Evolutionary conservation across 495 filamentous ascomycete genomes (phyloP).

Genomic region (Lentithecium fluviatile): DNA sequence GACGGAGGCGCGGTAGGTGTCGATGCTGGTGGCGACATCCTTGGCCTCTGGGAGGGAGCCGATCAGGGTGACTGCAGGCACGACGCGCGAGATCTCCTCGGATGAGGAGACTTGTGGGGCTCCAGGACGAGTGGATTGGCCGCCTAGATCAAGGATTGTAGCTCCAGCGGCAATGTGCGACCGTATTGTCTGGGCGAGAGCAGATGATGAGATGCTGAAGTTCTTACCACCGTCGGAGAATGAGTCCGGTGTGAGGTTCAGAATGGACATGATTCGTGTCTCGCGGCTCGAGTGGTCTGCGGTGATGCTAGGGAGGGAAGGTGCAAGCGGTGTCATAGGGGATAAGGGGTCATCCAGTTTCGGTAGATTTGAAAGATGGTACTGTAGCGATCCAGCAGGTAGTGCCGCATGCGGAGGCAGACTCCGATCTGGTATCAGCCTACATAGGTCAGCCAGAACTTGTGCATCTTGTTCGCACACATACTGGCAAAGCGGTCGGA

Average conservation of each 20-base stretch:
- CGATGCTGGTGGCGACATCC: slow-evolving; percentile 72
- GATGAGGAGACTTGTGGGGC: slow-evolving; percentile 61
- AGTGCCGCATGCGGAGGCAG: slow-evolving; percentile 14
- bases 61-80: slow-evolving; percentile 74
- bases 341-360: slow-evolving; percentile 55
- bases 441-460: slow-evolving; percentile 9
- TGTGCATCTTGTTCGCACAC: too few relatives aligned
- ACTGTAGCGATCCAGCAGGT: slow-evolving; percentile 37
- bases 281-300: slow-evolving; percentile 61
- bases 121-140: slow-evolving; percentile 83
- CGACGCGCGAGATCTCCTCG: slow-evolving; percentile 75
- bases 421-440: slow-evolving; percentile 34
- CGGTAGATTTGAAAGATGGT: slow-evolving; percentile 65
- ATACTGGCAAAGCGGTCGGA: slow-evolving; percentile 83
- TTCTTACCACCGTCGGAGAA: slow-evolving; percentile 88
- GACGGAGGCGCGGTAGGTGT: slow-evolving; percentile 87
- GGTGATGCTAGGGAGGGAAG: slow-evolving; percentile 57
- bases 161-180: slow-evolving; percentile 63
- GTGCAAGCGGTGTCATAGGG: slow-evolving; percentile 67
- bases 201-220: slow-evolving; percentile 40
- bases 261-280: slow-evolving; percentile 87
- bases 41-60: slow-evolving; percentile 62
- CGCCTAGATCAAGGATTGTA: slow-evolving; percentile 87
- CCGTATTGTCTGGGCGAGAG: slow-evolving; percentile 53
- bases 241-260: slow-evolving; percentile 95